Conservation (phyloP, 805 yeast species). For the Candida verbasci region DNA sequence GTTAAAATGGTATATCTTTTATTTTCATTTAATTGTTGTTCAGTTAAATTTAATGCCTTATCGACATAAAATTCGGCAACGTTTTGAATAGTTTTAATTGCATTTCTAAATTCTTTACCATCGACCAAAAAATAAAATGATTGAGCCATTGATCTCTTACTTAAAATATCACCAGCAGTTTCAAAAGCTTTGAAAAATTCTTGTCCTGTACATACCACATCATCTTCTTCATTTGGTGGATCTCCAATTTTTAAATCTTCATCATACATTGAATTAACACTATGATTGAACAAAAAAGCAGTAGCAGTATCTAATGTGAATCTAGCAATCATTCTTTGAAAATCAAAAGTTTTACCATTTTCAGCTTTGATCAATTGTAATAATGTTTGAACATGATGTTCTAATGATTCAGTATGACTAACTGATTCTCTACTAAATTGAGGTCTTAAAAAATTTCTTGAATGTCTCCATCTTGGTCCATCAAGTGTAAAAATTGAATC, state of each 20-base stretch:
- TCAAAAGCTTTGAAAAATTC: constrained; percentile 19
- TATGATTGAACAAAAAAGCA: constrained; percentile 38
- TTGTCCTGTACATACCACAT: constrained; percentile 18
- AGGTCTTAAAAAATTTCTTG: constrained; percentile 40
- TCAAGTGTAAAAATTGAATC: constrained; percentile 43
- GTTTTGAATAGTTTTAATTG: constrained; percentile 17
- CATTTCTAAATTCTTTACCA: constrained; percentile 7
- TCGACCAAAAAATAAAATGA: constrained; percentile 3
- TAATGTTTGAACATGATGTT: constrained; percentile 35
- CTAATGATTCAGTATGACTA: constrained; percentile 35
- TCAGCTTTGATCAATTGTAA: constrained; percentile 24
- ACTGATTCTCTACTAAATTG: constrained; percentile 42
- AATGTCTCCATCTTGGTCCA: constrained; percentile 39
- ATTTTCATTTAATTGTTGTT: constrained; percentile 19
- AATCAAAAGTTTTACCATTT: constrained; percentile 26
- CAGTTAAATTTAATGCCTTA: constrained; percentile 23
- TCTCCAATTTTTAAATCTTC: constrained; percentile 1
- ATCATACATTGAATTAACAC: constrained; percentile 25
- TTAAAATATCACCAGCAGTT: constrained; percentile 6
- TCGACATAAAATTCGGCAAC: constrained; percentile 26
- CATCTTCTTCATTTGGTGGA: neutral
- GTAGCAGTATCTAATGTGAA: constrained; percentile 40
- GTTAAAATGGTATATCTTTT: constrained; percentile 27
- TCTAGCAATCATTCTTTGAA: constrained; percentile 34
- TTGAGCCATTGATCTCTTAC: constrained; percentile 2